Base-by-base conservation (phyloP, 176 grass and related monocot species). In the Luzula sylvatica region DNA sequence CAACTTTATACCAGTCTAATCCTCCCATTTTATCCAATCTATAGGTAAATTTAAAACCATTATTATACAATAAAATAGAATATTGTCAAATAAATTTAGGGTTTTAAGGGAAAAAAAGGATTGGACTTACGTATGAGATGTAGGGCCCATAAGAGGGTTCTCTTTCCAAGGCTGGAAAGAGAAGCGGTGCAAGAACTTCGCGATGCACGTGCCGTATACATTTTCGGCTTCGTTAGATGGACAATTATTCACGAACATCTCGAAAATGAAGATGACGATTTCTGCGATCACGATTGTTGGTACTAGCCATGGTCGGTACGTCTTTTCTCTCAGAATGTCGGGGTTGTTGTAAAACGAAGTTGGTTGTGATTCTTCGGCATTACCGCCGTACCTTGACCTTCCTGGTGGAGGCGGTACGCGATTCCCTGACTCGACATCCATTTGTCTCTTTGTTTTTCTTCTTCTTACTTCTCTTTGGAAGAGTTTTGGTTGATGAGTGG, bases 131-230 rank as follows among this genome's bases (percentile, higher is more conserved):
- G 76, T 81, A 58, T 72, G 3, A 47, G 80, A 22, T 2, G 86
- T 53, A 12, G 86, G 86, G 6, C 86, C 86, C 54, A 92, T 50
- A 55, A 92, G 58, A 3, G 86, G 86, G 55, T 92, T 92, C 72
- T 92, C 80, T 70, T 64, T 83, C 76, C 79, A 67, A n/a, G 86
- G 86, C 80, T 92, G 76, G 58, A 92, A 92, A 32, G 86, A 92
- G 41, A 92, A 69, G 52, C 80, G 80, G 19, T 8, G 65, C 61
- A 93, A 77, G 73, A 78, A 71, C 13, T 49, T 2, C 23, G 65
- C 77, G 39, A 86, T 20, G 69, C 87, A 93, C 2, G 58, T 30
- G 5, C 70, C 58, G 3, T 45, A 38, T 0, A 22, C 18, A 29
- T 50, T 61, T 60, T 23, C 44, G 3, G 13, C 52, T 66, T 75